Percentiles rank a stretch among this genome's conserved stretches.
Evolutionary conservation across 331 rosid species (phyloP).

Genomic region (Acacia pycnantha): DNA sequence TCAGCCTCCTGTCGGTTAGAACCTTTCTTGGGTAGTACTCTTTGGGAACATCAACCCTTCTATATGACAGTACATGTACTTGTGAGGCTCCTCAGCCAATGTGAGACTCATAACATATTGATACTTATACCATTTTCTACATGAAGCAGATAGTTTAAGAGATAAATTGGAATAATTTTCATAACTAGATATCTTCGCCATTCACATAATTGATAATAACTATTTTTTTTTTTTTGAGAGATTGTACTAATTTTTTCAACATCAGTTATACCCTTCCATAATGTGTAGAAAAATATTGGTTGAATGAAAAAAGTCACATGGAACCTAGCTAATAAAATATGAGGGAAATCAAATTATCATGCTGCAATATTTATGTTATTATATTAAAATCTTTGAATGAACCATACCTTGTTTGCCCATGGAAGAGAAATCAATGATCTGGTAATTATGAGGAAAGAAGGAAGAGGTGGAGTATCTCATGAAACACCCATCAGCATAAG

Average conservation of each 20-base stretch:
- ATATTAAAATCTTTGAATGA: too few species aligned
- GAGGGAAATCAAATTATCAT: not conserved
- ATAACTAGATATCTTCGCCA: not conserved
- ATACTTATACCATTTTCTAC: not conserved
- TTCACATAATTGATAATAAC: not conserved
- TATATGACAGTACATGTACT: too few species aligned
- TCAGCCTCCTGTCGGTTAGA: fast-evolving
- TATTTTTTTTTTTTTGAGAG: not conserved
- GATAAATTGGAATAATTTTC: not conserved
- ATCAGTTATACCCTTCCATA: not conserved
- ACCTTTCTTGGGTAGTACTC: too few species aligned
- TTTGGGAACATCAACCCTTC: too few species aligned
- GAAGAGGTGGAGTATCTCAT: not conserved
- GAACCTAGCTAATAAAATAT: not conserved
- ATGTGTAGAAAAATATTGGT: not conserved
- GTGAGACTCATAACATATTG: not conserved
- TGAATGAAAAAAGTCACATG: not conserved
- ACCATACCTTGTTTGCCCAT: not conserved
- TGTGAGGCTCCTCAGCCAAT: too few species aligned
- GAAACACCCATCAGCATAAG: not conserved
- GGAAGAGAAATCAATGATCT: not conserved
- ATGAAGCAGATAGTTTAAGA: not conserved
- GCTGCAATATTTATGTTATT: not conserved
- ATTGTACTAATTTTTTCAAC: not conserved
- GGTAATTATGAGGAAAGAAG: not conserved